These are phyloP conservation scores for Magnaporthiopsis incrustans DNA, from an alignment of 2,329 filamentous ascomycete species.

Conservation along the genomic window DNA sequence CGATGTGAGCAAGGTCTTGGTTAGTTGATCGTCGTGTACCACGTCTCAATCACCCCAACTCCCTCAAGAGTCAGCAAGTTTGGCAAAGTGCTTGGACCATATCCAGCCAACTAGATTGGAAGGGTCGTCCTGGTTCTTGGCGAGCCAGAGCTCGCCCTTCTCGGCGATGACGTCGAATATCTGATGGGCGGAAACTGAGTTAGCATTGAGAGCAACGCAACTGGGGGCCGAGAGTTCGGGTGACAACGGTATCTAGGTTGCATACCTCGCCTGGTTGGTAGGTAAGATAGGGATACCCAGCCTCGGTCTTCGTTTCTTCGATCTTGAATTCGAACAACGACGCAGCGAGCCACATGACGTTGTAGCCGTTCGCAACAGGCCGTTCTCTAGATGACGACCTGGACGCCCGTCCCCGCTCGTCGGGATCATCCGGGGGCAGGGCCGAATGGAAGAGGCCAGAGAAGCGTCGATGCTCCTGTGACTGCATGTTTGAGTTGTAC, in stretches of 20 bases:
- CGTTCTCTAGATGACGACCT: conserved; percentile 54
- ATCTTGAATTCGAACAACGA: conserved; percentile 98
- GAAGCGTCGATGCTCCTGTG: conserved; percentile 44
- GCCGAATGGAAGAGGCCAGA: conserved; percentile 83
- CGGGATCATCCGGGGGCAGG: conserved; percentile 64
- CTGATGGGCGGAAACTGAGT: conserved; percentile 27
- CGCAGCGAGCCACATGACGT: conserved; percentile 82
- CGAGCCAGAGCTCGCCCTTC: conserved; percentile 95
- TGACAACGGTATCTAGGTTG: conserved; percentile 18
- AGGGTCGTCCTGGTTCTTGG: conserved; percentile 90
- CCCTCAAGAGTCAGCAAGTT: conserved; percentile 40
- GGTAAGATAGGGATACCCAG: conserved; percentile 89
- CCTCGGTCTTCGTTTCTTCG: conserved; percentile 82
- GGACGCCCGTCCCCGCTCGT: conserved; percentile 44
- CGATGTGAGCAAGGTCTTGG: background rate
- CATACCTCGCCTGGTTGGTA: conserved; percentile 84
- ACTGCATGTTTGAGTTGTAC: conserved; percentile 36
- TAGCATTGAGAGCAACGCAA: background rate
- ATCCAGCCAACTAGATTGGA: conserved; percentile 84
- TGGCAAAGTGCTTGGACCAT: conserved; percentile 96
- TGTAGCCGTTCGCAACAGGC: conserved; percentile 50
- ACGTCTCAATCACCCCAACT: background rate
- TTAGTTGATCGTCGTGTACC: background rate
- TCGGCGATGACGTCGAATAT: conserved; percentile 91
- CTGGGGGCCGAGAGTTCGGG: background rate